Base-by-base conservation (phyloP, 495 filamentous ascomycete genomes). In the Penicillium dipodomyicola region DNA sequence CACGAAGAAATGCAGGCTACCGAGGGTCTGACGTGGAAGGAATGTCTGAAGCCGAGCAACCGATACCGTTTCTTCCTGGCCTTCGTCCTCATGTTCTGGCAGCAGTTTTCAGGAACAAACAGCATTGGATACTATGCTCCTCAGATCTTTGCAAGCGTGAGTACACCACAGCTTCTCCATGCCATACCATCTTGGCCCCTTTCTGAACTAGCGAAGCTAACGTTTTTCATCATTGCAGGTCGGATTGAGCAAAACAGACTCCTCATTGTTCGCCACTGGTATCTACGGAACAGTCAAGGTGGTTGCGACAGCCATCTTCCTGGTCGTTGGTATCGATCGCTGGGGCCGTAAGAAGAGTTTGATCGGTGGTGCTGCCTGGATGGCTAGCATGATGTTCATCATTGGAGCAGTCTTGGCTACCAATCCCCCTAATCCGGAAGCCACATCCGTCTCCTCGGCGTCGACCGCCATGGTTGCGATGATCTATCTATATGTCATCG, bases 311-410 rank as follows among this genome's bases (percentile, higher is more conserved):
- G 75, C 67, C 14, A 55, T 83, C 30, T 90, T 88, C 77, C 72
- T 90, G 35, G 52, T 85, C 30, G 83, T 89, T 59, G 82, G 84
- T 57, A 87, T 85, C 49, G 87, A 92, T 63, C 80, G 82, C 1
- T 78, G 87, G 20, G 88, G 88, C 9, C 80, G 89, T 4, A 81
- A 85, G 35, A 76, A 81, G 32, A 84, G 82, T 59, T 75, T 94
- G 37, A 76, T 91, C 54, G 86, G 82, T 69, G 90, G 88, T 17
- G 83, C 80, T 4, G 78, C 86, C 37, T 87, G 83, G 35, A 87
- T 87, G 75, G 81, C 78, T 7, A 64, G 79, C 11, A 80, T 82
- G 67, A 90, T 91, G 84, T 86, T 88, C 64, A 88, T 91, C 64
- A 86, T 92, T 57, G 88, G 88, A n/a, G 78, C 91, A 30, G 88